These are phyloP conservation scores for Scedosporium apiospermum DNA, from an alignment of 2,329 filamentous ascomycete genomes.

Conservation along the genomic window DNA sequence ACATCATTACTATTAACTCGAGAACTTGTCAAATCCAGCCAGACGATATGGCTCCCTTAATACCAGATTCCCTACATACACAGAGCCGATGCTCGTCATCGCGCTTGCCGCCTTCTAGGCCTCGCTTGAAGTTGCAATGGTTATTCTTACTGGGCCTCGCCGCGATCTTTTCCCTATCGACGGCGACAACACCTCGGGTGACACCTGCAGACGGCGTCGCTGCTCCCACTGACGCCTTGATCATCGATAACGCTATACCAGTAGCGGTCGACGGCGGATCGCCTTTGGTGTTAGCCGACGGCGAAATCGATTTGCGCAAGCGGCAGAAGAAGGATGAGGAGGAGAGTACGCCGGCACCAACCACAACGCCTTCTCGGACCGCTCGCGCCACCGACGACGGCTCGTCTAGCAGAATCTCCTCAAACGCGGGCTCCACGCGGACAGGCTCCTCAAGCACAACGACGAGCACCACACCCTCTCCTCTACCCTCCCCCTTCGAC, in stretches of 20 bases:
- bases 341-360: constrained; percentile 5
- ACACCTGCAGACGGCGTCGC: constrained; percentile 1
- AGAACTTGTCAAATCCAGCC: background rate
- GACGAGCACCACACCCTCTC: constrained; percentile 19
- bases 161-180: background rate
- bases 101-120: background rate
- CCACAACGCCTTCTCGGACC: constrained; percentile 9
- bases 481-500: constrained; percentile 59
- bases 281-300: constrained; percentile 11
- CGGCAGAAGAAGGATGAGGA: constrained; percentile 16
- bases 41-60: background rate
- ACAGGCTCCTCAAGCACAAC: constrained; percentile 14
- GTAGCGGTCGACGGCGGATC: constrained; percentile 12
- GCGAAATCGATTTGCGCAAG: constrained; percentile 13
- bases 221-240: background rate
- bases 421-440: too few relatives aligned
- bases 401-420: background rate
- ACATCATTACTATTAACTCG: background rate
- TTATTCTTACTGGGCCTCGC: background rate
- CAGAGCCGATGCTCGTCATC: background rate
- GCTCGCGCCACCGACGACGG: background rate
- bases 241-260: constrained; percentile 11
- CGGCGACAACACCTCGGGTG: constrained; percentile 3
- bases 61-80: background rate
- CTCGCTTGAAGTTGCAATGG: background rate